Percentiles rank a stretch among this genome's conserved stretches.
Conservation (phyloP, 495 filamentous ascomycete genomes). For the Antarctomyces pellizariae region DNA sequence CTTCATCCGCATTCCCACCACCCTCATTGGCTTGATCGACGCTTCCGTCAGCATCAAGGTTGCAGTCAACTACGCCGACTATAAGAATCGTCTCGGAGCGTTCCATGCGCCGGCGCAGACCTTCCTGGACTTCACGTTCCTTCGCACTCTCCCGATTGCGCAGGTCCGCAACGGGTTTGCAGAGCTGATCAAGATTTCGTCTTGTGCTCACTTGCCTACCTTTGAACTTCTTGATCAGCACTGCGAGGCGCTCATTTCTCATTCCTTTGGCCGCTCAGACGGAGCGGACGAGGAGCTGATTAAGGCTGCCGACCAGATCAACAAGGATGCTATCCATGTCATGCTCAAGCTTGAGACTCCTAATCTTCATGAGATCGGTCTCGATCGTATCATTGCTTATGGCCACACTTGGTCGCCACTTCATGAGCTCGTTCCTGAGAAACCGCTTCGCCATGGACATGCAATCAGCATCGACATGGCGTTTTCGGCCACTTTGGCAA, state of each 20-base stretch:
- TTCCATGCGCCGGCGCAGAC: conserved; percentile 43
- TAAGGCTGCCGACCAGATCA: conserved; percentile 33
- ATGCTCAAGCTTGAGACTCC: conserved; percentile 42
- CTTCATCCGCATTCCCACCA: conserved; percentile 36
- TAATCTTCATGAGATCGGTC: conserved; percentile 37
- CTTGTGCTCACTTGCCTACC: conserved; percentile 31
- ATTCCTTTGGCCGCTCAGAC: conserved; percentile 29
- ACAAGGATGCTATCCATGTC: conserved; percentile 30
- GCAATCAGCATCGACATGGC: conserved; percentile 48
- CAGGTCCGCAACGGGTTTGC: conserved; percentile 44
- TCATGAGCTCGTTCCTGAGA: conserved; percentile 34
- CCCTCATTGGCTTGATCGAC: conserved; percentile 42
- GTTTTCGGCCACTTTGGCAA: conserved; percentile 35
- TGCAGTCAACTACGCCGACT: conserved; percentile 39
- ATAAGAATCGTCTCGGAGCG: conserved; percentile 42
- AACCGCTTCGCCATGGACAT: conserved; percentile 37
- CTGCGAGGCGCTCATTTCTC: conserved; percentile 32
- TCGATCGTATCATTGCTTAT: conserved; percentile 42
- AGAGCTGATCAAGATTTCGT: conserved; percentile 43
- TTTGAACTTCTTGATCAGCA: conserved; percentile 36
- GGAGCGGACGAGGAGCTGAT: conserved; percentile 22
- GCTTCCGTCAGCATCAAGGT: conserved; percentile 41
- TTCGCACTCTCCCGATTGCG: conserved; percentile 30
- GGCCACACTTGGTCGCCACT: conserved; percentile 45
- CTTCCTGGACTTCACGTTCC: conserved; percentile 41